These are phyloP conservation scores for Vitis hybrid DNA, from an alignment of 177 flowering plant genomes.

Conservation along the genomic window DNA sequence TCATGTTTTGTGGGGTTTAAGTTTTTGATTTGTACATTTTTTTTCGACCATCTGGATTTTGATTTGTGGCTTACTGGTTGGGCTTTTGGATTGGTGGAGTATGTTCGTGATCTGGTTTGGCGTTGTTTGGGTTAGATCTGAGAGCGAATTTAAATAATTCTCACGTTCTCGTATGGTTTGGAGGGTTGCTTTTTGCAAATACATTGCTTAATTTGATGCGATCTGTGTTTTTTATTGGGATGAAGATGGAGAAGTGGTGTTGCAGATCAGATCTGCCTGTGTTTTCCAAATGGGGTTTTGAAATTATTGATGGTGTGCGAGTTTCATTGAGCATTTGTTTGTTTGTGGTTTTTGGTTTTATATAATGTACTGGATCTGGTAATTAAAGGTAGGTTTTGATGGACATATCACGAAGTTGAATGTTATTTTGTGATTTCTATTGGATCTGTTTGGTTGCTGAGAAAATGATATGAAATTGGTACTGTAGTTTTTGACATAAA, in stretches of 20 bases:
- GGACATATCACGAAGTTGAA: neutral
- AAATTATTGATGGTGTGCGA: neutral
- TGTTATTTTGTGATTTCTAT: neutral
- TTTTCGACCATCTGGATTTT: too few species aligned
- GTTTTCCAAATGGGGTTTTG: conserved; percentile 7
- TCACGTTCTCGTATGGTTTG: neutral
- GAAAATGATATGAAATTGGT: neutral
- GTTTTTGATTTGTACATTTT: neutral
- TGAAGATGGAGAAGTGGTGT: neutral
- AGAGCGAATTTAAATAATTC: neutral
- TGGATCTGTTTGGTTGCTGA: neutral
- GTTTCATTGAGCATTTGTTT: neutral
- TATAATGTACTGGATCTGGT: conserved; percentile 11
- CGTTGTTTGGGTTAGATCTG: conserved; percentile 20
- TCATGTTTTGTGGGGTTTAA: neutral
- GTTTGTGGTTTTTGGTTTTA: conserved; percentile 3
- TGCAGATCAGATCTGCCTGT: conserved; percentile 6
- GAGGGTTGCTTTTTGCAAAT: neutral
- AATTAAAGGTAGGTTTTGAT: neutral
- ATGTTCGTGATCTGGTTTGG: conserved; percentile 6
- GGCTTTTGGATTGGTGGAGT: neutral
- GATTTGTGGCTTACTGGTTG: neutral
- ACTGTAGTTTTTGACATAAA: too few species aligned
- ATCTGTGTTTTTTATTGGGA: neutral
- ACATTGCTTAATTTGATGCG: conserved; percentile 1